Conservation (phyloP, 768 basidiomycete species). For the Boletus edulis region DNA sequence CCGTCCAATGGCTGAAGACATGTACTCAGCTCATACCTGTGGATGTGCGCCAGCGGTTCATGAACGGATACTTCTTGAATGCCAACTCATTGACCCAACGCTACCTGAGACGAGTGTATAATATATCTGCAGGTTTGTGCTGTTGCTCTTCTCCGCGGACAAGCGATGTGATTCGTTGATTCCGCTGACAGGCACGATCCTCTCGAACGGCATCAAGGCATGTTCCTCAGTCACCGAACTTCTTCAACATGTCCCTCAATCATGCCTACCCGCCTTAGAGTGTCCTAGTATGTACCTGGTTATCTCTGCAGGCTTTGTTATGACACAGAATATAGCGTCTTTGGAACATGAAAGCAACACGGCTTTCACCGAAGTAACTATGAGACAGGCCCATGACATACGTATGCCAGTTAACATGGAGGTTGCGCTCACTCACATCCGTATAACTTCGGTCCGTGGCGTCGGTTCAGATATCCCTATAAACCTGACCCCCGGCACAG, state of each 20-base stretch:
- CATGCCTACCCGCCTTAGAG: slow-evolving; percentile 44
- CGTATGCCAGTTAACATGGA: slow-evolving; percentile 70
- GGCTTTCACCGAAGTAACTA: slow-evolving; percentile 59
- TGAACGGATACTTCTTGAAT: slow-evolving; percentile 64
- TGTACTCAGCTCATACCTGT: slow-evolving; percentile 71
- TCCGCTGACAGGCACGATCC: slow-evolving; percentile 42
- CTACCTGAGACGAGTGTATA: slow-evolving; percentile 75
- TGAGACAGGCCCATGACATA: slow-evolving; percentile 63
- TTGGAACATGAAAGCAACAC: slow-evolving; percentile 60
- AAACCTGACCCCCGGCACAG: slow-evolving; percentile 32
- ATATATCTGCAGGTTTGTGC: slow-evolving; percentile 53
- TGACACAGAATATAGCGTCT: slow-evolving; percentile 40
- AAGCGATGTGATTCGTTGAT: background rate
- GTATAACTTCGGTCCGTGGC: slow-evolving; percentile 67
- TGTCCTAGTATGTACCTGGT: slow-evolving; percentile 49
- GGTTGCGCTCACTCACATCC: slow-evolving; percentile 67
- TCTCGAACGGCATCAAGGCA: slow-evolving; percentile 51
- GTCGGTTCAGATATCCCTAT: background rate
- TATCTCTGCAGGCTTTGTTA: background rate
- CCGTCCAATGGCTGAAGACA: slow-evolving; percentile 78
- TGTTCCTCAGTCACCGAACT: slow-evolving; percentile 66
- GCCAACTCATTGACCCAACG: slow-evolving; percentile 68
- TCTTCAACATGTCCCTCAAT: slow-evolving; percentile 50
- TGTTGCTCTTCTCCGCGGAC: background rate
- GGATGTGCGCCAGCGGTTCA: slow-evolving; percentile 65